Base-by-base conservation (phyloP, 441 rosid species). In the Mallotus japonicus region DNA sequence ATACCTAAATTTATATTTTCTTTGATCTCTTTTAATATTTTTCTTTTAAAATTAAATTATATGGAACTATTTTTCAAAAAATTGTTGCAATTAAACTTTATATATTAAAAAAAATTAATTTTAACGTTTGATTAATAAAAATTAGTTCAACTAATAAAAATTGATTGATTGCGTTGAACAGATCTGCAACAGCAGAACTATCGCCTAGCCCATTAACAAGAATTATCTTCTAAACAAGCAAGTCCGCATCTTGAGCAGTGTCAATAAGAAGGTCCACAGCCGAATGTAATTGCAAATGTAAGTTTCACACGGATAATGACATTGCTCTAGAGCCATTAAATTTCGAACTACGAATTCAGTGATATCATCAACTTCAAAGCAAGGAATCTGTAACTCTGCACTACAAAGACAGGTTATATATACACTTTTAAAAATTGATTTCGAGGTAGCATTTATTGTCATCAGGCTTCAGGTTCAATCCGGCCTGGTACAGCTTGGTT, bases 251-350 rank as follows among this genome's bases (percentile, higher is more conserved):
- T 34, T 42, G 47, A 1, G 49, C 2, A 0, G 76, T 65, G 54
- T 79, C 61, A 20, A 83, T 75, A 15, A 83, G 79, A 6, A 59
- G 49, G 68, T 76, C 82, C 70, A 65, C 20, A 71, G 73, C 42
- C 77, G 46, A 6, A 75, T 46, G 60, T 76, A 80, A 32, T 62
- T 73, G 73, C 81, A 78, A 8, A 84, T 57, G 68, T 70, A 73
- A 1, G 75, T 58, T 14, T 79, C 49, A 20, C 13, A 34, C 8
- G 82, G 78, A 63, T 77, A 82, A 56, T 75, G 84, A 15, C 83
- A 80, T 20, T 80, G 83, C 50, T 80, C 83, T 4, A 76, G 65
- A 5, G 83, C 83, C 67, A 80, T 76, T 37, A 80, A 63, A 74
- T 80, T 80, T 28, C 83, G 74, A 2, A 76, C 69, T 11, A 76